Evolutionary conservation across 352 stramenopile species (phyloP).

Genomic region (Phytophthora ohioensis): DNA sequence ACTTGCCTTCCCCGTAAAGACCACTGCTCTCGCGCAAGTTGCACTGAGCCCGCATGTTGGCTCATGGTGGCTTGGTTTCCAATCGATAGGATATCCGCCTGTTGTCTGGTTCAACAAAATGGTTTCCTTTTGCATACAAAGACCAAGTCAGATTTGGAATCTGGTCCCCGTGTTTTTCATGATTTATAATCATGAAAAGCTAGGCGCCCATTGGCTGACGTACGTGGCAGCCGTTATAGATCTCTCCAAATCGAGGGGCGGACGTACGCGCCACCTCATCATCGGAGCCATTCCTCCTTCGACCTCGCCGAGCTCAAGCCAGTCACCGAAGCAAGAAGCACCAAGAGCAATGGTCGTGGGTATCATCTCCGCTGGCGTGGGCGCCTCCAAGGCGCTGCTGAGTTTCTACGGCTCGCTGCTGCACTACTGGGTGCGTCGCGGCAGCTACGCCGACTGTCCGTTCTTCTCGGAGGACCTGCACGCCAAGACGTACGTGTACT

Average conservation of each 20-base stretch:
- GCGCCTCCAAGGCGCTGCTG: constrained; percentile 52
- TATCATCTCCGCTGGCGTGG: constrained; percentile 36
- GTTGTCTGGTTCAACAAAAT: constrained; percentile 20
- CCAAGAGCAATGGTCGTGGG: constrained; percentile 40
- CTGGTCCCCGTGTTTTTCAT: constrained; percentile 10
- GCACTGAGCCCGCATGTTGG: constrained; percentile 9
- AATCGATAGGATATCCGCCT: constrained; percentile 16
- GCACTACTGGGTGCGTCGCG: constrained; percentile 83
- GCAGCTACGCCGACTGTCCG: constrained; percentile 76
- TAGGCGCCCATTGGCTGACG: constrained; percentile 16
- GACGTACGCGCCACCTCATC: constrained; percentile 17
- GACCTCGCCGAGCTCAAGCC: constrained; percentile 20
- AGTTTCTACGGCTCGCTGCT: constrained; percentile 82
- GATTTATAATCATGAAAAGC: constrained; percentile 28
- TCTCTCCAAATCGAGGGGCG: constrained; percentile 29
- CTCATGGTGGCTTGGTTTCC: constrained; percentile 12
- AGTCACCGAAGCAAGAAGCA: constrained; percentile 10
- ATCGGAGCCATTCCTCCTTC: constrained; percentile 31
- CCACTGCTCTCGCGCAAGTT: constrained; percentile 1
- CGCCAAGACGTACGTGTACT: constrained; percentile 95
- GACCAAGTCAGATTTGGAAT: constrained; percentile 7
- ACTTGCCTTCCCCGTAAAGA: constrained; percentile 8
- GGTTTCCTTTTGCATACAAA: constrained; percentile 4
- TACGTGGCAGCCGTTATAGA: constrained; percentile 33
- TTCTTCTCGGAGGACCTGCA: constrained; percentile 85